These are phyloP conservation scores for Selaginella moellendorffii DNA, from an alignment of 75 land plant species.

Conservation along the genomic window DNA sequence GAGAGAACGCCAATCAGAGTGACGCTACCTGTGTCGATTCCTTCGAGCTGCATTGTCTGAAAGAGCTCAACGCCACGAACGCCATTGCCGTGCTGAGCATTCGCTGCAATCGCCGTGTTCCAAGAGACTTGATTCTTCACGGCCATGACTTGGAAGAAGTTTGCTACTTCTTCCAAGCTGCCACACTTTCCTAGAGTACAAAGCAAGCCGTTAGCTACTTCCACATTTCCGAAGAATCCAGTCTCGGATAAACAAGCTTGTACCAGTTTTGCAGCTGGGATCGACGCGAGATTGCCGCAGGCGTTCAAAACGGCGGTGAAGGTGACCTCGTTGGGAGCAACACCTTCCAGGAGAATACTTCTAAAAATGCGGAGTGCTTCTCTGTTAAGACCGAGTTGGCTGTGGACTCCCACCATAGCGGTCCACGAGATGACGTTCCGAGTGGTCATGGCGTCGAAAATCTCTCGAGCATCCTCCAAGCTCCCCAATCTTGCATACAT, in stretches of 20 bases:
- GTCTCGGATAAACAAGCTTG: not conserved
- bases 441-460: not conserved
- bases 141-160: not conserved
- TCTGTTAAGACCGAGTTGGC: not conserved
- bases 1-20: not conserved
- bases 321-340: not conserved
- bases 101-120: not conserved
- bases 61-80: not conserved
- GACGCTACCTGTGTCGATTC: not conserved
- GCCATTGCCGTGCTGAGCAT: conserved; percentile 8
- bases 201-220: not conserved
- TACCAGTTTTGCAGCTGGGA: not conserved
- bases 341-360: not conserved
- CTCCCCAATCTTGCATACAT: not conserved
- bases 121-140: not conserved
- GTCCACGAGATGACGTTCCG: not conserved
- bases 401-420: not conserved
- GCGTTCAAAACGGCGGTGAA: not conserved
- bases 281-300: not conserved
- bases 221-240: not conserved
- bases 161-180: not conserved
- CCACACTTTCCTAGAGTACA: not conserved
- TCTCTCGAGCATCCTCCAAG: not conserved
- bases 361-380: not conserved
- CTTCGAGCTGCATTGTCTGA: conserved; percentile 2